These are phyloP conservation scores for Blumeriella jaapii DNA, from an alignment of 2,329 filamentous ascomycete species.

Conservation along the genomic window DNA sequence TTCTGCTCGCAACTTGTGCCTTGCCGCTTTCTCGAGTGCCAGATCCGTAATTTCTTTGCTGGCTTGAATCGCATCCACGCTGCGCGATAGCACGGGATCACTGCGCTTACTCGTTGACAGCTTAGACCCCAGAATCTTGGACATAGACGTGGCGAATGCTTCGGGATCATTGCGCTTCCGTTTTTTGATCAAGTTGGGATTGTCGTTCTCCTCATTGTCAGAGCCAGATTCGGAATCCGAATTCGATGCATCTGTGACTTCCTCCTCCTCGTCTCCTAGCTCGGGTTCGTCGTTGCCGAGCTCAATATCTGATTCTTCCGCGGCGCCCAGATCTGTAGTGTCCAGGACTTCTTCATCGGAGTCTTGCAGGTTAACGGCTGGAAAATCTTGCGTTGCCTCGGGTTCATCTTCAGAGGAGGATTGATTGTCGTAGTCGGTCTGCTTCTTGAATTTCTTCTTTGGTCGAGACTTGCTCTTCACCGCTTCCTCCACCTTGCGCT, in stretches of 20 bases:
- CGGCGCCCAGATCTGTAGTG: constrained; percentile 18
- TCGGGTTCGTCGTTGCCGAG: constrained; percentile 19
- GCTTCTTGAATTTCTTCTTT: constrained; percentile 50
- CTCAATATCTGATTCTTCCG: constrained; percentile 16
- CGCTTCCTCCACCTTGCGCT: constrained; percentile 48
- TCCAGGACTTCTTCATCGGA: constrained; percentile 26
- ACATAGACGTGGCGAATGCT: constrained; percentile 85
- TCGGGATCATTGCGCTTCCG: constrained; percentile 85
- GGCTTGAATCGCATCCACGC: constrained; percentile 59
- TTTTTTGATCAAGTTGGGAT: constrained; percentile 36
- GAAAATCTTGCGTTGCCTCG: constrained; percentile 33
- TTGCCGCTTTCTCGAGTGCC: constrained; percentile 72
- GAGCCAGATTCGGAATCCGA: constrained; percentile 25
- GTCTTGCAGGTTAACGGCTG: constrained; percentile 37
- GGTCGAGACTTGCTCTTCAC: constrained; percentile 37
- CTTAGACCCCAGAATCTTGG: constrained; percentile 86
- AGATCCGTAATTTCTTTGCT: constrained; percentile 62
- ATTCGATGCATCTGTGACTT: constrained; percentile 29
- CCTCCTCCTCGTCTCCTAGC: constrained; percentile 14
- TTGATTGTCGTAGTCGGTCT: constrained; percentile 49
- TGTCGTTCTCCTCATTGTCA: constrained; percentile 31
- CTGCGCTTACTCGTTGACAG: constrained; percentile 68
- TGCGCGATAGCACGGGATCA: constrained; percentile 86
- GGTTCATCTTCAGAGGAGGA: constrained; percentile 44
- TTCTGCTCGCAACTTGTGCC: constrained; percentile 66